Percentiles rank a stretch among this genome's conserved stretches.
These are phyloP conservation scores for Zymoseptoria passerinii DNA, from an alignment of 2,329 filamentous ascomycete genomes.

Conservation along the genomic window DNA sequence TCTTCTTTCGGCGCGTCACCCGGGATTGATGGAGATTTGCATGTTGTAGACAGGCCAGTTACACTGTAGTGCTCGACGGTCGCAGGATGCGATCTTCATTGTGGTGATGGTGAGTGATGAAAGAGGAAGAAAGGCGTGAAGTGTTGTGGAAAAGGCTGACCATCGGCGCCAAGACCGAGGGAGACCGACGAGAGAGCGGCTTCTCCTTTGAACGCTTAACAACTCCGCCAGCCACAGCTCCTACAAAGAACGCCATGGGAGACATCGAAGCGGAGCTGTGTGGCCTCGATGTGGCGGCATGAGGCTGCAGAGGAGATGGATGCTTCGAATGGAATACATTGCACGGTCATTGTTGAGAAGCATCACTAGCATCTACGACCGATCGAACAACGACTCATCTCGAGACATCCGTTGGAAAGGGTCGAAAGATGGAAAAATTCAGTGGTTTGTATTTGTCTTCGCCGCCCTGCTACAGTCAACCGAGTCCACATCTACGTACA, in stretches of 20 bases:
- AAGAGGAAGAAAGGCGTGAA: neutral
- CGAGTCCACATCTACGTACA: constrained; percentile 13
- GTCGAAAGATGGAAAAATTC: neutral
- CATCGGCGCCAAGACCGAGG: neutral
- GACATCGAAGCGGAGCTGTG: too few species aligned
- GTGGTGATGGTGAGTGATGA: neutral
- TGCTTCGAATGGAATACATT: too few species aligned
- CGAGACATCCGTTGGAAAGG: too few species aligned
- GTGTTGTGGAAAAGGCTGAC: neutral
- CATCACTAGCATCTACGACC: too few species aligned
- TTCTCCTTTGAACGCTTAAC: neutral
- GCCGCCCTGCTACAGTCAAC: neutral
- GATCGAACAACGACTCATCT: too few species aligned
- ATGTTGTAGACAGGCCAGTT: neutral
- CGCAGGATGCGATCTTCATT: neutral
- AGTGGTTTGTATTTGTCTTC: too few species aligned
- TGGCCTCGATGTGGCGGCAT: too few species aligned
- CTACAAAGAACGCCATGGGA: too few species aligned
- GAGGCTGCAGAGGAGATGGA: too few species aligned
- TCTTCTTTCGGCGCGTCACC: neutral
- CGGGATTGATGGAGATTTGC: neutral
- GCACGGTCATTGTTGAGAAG: too few species aligned
- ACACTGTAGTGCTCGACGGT: neutral
- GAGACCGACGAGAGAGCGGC: neutral
- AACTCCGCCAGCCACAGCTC: neutral